Percentiles rank a stretch among this genome's conserved stretches.
Evolutionary conservation across 768 basidiomycete species (phyloP).

Genomic region (Suillus subluteus): DNA sequence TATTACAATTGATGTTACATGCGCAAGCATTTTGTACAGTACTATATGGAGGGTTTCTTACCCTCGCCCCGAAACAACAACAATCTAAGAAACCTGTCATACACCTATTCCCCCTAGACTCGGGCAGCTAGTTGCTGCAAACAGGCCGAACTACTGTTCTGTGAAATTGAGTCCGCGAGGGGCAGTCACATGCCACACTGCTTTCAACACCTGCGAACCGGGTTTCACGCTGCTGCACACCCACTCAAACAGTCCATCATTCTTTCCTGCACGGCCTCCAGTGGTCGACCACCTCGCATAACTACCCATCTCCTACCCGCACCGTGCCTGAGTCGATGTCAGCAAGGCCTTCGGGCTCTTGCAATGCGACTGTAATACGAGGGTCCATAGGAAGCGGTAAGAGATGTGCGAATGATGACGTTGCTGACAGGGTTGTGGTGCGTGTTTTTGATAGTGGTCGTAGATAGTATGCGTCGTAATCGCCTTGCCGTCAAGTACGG

Average conservation of each 20-base stretch:
- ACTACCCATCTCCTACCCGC: conserved; percentile 16
- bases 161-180: conserved; percentile 23
- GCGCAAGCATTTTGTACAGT: background rate
- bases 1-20: background rate
- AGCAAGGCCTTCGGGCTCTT: conserved; percentile 30
- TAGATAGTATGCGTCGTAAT: conserved; percentile 25
- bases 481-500: conserved; percentile 12
- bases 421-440: conserved; percentile 17
- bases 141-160: conserved; percentile 15
- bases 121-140: background rate
- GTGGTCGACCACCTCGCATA: conserved; percentile 25
- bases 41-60: background rate
- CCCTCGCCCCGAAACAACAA: background rate
- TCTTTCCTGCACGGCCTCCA: conserved; percentile 22
- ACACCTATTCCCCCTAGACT: background rate
- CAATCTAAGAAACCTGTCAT: background rate
- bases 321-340: conserved; percentile 22
- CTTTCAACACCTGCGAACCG: conserved; percentile 30
- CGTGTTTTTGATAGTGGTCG: conserved; percentile 20
- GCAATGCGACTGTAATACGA: conserved; percentile 30
- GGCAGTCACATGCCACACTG: conserved; percentile 32
- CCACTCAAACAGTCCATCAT: conserved; percentile 34
- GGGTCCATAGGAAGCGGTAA: conserved; percentile 33
- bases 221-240: conserved; percentile 25
- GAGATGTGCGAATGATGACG: conserved; percentile 27